Evolutionary conservation across 306 rosid genomes (phyloP), one percentile per base, ranked within the genome.

Genomic region (Trifolium pratense): DNA sequence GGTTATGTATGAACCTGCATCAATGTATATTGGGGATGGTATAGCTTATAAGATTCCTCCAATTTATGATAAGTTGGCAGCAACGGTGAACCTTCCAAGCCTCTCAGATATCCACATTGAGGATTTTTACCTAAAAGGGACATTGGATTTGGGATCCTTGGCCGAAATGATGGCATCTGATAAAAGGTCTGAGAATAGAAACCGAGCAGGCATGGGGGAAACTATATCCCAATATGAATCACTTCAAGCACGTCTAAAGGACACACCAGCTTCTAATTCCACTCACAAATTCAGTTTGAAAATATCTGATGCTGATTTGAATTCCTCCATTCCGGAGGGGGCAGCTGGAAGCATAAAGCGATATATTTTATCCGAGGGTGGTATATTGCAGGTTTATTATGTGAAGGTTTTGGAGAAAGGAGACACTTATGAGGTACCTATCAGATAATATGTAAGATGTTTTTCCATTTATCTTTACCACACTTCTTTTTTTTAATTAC

Each of bases 321-420:
- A 82, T 85, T 91, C 97, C 43, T 88, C 93, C 79, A 86, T 95
- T 77, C 97, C 96, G 4, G 99, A 95, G 84, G 99, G 99, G 78
- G 99, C 99, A 20, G 97, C 99, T 32, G 99, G 99, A 84, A 91
- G 51, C 78, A 95, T 95, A 80, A 95, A 86, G 79, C 87, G 97
- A 46, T 85, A 86, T 75, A 91, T 95, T 87, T 86, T 95, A 83
- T 91, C 97, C 0, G 99, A 95, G 86, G 90, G 97, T 71, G 99
- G 99, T 74, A 89, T 90, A 39, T 83, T 91, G 78, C 99, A 95
- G 78, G 84, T 90, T 83, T 90, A 91, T 78, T 90, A 90, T 78
- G 99, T 95, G 70, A 95, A 95, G 88, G 99, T 95, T 87, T 85
- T 92, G 87, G 99, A 95, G 87, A 95, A 95, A 83, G 97, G 99